Conservation (phyloP, 2,329 filamentous ascomycete genomes). For the Pseudogymnoascus sp. region DNA sequence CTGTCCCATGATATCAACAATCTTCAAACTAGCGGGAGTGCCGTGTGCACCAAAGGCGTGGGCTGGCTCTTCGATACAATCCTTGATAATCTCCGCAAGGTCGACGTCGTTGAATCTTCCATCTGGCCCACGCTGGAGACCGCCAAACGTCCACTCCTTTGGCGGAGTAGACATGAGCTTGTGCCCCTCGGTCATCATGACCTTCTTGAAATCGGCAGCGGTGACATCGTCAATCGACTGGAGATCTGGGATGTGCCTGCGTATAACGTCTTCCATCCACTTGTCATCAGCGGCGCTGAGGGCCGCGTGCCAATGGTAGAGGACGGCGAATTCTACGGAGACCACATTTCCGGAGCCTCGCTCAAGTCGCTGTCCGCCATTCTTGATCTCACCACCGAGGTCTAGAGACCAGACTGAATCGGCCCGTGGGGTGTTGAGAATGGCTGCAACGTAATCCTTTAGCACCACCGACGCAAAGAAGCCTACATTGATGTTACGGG, state of each 20-base stretch:
- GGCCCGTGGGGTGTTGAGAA: constrained; percentile 38
- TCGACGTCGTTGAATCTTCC: constrained; percentile 38
- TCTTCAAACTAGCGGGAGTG: constrained; percentile 39
- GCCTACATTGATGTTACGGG: constrained; percentile 40
- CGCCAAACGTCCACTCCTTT: constrained; percentile 37
- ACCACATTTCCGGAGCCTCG: constrained; percentile 38
- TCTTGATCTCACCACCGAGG: constrained; percentile 39
- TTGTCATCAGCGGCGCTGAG: constrained; percentile 37
- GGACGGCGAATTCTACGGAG: constrained; percentile 39
- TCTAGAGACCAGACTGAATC: constrained; percentile 40
- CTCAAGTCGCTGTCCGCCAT: constrained; percentile 33
- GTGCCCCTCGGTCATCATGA: constrained; percentile 33
- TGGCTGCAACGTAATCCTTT: constrained; percentile 40
- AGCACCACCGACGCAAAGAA: constrained; percentile 40
- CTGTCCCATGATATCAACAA: constrained; percentile 42
- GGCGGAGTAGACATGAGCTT: constrained; percentile 30
- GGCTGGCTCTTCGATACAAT: constrained; percentile 41
- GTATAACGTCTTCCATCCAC: constrained; percentile 39
- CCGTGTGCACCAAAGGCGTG: constrained; percentile 46
- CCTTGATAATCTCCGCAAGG: constrained; percentile 38
- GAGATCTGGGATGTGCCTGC: constrained; percentile 30
- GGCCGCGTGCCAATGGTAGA: constrained; percentile 42
- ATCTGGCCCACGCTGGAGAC: constrained; percentile 33
- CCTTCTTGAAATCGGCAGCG: constrained; percentile 34
- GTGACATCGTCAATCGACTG: constrained; percentile 38